These are phyloP conservation scores for Nothophaeocryptopus gaeumannii DNA, from an alignment of 2,329 filamentous ascomycete genomes.

Conservation along the genomic window DNA sequence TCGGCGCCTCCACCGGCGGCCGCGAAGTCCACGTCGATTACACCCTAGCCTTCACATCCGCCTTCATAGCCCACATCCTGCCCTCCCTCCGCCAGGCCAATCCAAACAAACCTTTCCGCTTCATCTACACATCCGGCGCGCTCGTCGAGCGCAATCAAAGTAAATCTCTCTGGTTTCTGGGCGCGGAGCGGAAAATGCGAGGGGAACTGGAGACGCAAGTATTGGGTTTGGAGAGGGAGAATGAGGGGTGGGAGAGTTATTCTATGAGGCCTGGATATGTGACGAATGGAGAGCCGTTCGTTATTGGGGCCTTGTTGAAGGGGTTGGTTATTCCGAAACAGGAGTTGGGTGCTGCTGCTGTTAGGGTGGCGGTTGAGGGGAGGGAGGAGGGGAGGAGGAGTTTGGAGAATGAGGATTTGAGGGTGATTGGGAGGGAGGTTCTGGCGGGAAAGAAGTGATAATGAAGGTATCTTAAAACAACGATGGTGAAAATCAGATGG, in stretches of 20 bases:
- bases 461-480: too few species aligned
- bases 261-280: constrained; percentile 28
- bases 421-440: background rate
- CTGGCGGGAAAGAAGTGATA: too few species aligned
- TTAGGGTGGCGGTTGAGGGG: constrained; percentile 22
- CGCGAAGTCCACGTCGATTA: constrained; percentile 36
- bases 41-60: constrained; percentile 33
- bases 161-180: constrained; percentile 35
- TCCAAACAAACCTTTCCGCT: constrained; percentile 32
- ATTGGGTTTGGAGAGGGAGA: constrained; percentile 23
- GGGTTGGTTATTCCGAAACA: constrained; percentile 21
- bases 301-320: constrained; percentile 10
- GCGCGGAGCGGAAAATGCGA: constrained; percentile 30
- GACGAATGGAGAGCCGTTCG: constrained; percentile 12
- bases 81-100: constrained; percentile 15
- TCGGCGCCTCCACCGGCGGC: constrained; percentile 26
- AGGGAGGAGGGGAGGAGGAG: constrained; percentile 9
- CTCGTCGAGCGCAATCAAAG: constrained; percentile 34
- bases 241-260: constrained; percentile 26
- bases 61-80: constrained; percentile 29
- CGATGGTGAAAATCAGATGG: too few species aligned
- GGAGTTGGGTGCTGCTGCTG: constrained; percentile 24
- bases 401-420: constrained; percentile 22
- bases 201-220: constrained; percentile 31
- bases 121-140: constrained; percentile 39